phyloP scores from a whole-genome alignment of 345 rosid genomes.

The Cochlearia excelsa region DNA sequence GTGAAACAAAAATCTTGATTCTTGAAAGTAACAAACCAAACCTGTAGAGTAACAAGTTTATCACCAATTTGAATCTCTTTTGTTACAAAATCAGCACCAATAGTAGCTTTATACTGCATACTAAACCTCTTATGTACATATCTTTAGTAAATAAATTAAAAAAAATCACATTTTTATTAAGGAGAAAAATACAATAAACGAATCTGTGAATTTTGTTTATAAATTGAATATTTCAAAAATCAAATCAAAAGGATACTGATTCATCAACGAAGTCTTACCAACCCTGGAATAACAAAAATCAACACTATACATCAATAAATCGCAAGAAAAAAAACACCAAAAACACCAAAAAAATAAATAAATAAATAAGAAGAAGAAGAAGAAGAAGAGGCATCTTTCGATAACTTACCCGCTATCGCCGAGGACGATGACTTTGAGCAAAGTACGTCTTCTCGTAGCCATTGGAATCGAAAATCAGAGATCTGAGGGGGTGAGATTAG shows the following conservation, averaged over 20 bases:
- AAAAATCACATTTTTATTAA: too few relatives aligned
- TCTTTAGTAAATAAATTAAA: slow-evolving; percentile 18
- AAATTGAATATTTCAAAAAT: too few relatives aligned
- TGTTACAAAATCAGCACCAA: slow-evolving; percentile 98
- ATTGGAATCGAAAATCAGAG: slow-evolving; percentile 39
- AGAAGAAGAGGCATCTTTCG: background rate
- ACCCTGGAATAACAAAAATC: slow-evolving; percentile 51
- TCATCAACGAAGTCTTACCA: slow-evolving; percentile 99
- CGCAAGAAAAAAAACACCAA: background rate
- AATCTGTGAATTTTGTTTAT: too few relatives aligned
- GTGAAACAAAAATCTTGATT: too few relatives aligned
- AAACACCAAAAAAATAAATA: too few relatives aligned
- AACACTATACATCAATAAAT: slow-evolving; percentile 7
- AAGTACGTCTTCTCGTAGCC: slow-evolving; percentile 83
- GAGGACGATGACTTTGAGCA: slow-evolving; percentile 98
- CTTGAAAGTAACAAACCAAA: slow-evolving; percentile 5
- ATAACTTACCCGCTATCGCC: slow-evolving; percentile 87
- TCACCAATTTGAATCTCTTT: slow-evolving; percentile 94
- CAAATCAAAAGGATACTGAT: slow-evolving; percentile 74
- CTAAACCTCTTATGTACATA: slow-evolving; percentile 90
- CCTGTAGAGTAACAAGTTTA: slow-evolving; percentile 89
- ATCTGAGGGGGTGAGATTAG: background rate
- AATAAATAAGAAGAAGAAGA: too few relatives aligned
- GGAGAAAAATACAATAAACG: too few relatives aligned
- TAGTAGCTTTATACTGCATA: slow-evolving; percentile 95